These are phyloP conservation scores for Multifurca ochricompacta DNA, from an alignment of 768 basidiomycete species.

Conservation along the genomic window DNA sequence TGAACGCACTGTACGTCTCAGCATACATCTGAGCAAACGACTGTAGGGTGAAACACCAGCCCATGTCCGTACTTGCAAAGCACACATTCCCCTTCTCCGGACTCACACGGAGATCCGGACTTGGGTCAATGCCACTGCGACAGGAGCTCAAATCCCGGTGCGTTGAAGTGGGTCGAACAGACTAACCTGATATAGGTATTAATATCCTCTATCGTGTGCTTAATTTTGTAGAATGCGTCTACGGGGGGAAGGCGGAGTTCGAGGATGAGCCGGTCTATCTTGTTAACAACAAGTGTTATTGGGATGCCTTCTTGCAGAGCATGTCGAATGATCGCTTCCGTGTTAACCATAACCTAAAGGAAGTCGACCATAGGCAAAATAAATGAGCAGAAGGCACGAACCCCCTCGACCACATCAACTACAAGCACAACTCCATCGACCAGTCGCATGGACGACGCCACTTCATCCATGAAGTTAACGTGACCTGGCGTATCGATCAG, in stretches of 20 bases:
- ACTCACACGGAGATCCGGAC: slow-evolving; percentile 80
- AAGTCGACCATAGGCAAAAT: slow-evolving; percentile 12
- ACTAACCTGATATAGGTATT: slow-evolving; percentile 88
- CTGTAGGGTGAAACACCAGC: slow-evolving; percentile 91
- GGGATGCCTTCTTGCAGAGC: slow-evolving; percentile 83
- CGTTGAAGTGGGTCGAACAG: neutral
- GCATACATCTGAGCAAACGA: slow-evolving; percentile 97
- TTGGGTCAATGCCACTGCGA: slow-evolving; percentile 70
- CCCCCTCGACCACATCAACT: slow-evolving; percentile 98
- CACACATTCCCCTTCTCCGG: slow-evolving; percentile 96
- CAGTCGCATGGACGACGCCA: slow-evolving; percentile 77
- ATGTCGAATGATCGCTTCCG: slow-evolving; percentile 82
- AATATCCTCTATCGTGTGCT: slow-evolving; percentile 97
- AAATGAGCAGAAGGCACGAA: slow-evolving; percentile 28
- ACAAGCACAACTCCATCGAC: slow-evolving; percentile 89
- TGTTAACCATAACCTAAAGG: slow-evolving; percentile 80
- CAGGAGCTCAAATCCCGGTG: slow-evolving; percentile 2
- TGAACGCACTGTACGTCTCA: slow-evolving; percentile 69
- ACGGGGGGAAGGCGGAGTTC: slow-evolving; percentile 92
- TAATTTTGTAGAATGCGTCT: slow-evolving; percentile 98
- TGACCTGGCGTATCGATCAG: slow-evolving; percentile 97
- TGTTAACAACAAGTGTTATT: slow-evolving; percentile 92
- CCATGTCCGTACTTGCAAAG: slow-evolving; percentile 95
- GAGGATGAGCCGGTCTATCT: slow-evolving; percentile 94
- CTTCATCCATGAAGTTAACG: slow-evolving; percentile 98